phyloP scores from a whole-genome alignment of 495 filamentous ascomycete genomes.

The Trypethelium eluteriae region DNA sequence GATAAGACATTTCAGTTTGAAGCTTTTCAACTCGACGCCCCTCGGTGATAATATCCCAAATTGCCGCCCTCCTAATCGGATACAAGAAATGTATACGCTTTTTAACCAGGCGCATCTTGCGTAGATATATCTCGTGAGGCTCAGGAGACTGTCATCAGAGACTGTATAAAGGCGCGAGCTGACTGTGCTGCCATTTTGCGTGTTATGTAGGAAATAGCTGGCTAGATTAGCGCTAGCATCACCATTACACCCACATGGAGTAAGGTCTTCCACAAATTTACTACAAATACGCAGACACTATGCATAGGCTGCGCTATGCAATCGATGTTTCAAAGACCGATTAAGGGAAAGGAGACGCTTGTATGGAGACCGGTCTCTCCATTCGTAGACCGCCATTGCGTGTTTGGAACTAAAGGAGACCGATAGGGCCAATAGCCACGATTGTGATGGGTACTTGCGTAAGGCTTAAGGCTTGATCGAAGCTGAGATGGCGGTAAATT shows the following conservation, averaged over 20 bases:
- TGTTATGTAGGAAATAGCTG: background rate
- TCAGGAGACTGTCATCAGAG: background rate
- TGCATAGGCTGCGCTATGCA: background rate
- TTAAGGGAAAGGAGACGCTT: background rate
- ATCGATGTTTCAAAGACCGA: background rate
- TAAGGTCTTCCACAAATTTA: background rate
- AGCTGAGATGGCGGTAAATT: background rate
- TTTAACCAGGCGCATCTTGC: background rate
- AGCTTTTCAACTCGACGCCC: background rate
- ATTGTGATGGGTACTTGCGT: background rate
- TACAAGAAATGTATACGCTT: background rate
- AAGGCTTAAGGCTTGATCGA: too few species aligned
- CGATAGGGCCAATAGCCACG: background rate
- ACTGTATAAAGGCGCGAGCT: background rate
- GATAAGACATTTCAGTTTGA: slow-evolving; percentile 22
- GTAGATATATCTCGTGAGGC: background rate
- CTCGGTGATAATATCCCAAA: background rate
- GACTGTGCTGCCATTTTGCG: background rate
- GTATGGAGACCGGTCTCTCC: background rate
- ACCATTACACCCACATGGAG: background rate
- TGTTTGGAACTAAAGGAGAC: background rate
- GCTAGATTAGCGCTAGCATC: background rate
- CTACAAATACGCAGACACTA: background rate
- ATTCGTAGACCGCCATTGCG: background rate
- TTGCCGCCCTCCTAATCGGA: background rate